Base-by-base conservation (phyloP, 2,329 filamentous ascomycete species). In the Neonectria faginata region DNA sequence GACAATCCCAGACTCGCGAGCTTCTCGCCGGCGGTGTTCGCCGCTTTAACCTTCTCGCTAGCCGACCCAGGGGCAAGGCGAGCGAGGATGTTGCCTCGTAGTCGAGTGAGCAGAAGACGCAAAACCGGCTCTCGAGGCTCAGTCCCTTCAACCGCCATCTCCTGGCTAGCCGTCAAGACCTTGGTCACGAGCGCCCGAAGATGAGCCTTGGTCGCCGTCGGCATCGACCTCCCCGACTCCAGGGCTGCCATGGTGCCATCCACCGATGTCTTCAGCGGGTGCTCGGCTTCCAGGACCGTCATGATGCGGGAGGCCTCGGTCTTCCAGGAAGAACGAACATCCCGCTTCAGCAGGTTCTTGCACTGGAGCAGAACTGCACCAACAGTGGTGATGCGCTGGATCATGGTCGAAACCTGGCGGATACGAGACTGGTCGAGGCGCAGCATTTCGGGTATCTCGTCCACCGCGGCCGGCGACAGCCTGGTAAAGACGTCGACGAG, bases 301-400 rank as follows among this genome's bases (percentile, higher is more conserved):
- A 91, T 88, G 68, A 94, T 87, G n/a, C 92, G 88, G 3, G 83
- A 82, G 0, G 91, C 91, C 78, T 94, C 91, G 25, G 84, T 87
- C 77, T 90, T 92, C 92, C 92, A 96, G 20, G 91, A 88, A 12
- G 87, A 86, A 48, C 92, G 88, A 3, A 93, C 91, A 73, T 95
- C 92, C 16, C 92, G 88, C 79, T 94, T 94, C 33, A 96, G 85
- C 8, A 95, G 83, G 70, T 94, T 95, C 81, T 96, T 96, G 77
- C 90, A 91, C 56, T 93, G 93, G 14, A 95, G 81, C 29, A 94
- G 81, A 52, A 95, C 90, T 0, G 92, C 90, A 1, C 91, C 91
- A 3, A 91, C 87, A 1, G 91, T 91, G 22, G 92, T 87, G 70
- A 95, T 90, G 48, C 88, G 86, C 50, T 79, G 79, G 0, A 80